Base-by-base conservation (phyloP, 257 asterid species). In the Solanum medicagineum region DNA sequence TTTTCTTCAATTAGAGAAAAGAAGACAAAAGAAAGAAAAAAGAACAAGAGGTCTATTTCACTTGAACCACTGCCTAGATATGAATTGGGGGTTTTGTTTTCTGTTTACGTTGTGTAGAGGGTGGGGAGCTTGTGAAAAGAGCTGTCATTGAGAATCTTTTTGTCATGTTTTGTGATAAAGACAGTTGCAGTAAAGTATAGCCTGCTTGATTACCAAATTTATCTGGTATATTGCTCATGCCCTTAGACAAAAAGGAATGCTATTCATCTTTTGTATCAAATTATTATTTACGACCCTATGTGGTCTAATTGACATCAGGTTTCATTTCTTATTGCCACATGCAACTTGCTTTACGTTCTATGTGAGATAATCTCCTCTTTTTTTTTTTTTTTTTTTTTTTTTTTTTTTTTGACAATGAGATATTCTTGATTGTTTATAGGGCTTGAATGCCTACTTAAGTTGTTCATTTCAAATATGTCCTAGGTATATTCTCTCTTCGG, bases 401-500 rank as follows among this genome's bases (percentile, higher is more conserved):
- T n/a, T 10, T 0, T 9, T 59, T 59, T 59, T 60, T 59, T 60
- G n/a, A 3, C 10, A 26, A 59, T 71, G 49, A 79, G 83, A 79
- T 26, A 5, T 55, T 51, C 83, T 77, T 77, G 83, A 77, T 59
- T 20, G 60, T 51, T 8, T 77, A 77, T 26, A 10, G 83, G 65
- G 47, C 26, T 51, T 51, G 11, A 77, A 15, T 77, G 63, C 44
- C 16, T 77, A 24, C 47, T 77, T 24, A 77, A 77, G 63, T 77
- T 77, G 83, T 26, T 75, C 24, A 75, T 75, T 74, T 26, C 44
- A 75, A 75, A 77, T 15, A 17, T 87, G 86, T 81, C 57, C 60
- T 89, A 94, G 98, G 93, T 94, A 91, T 85, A 87, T 94, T 44
- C 95, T 92, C 57, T 94, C 97, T 73, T 90, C 94, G 49, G 96